phyloP scores from a whole-genome alignment of 768 basidiomycete genomes.

The Phanerochaete sordida region DNA sequence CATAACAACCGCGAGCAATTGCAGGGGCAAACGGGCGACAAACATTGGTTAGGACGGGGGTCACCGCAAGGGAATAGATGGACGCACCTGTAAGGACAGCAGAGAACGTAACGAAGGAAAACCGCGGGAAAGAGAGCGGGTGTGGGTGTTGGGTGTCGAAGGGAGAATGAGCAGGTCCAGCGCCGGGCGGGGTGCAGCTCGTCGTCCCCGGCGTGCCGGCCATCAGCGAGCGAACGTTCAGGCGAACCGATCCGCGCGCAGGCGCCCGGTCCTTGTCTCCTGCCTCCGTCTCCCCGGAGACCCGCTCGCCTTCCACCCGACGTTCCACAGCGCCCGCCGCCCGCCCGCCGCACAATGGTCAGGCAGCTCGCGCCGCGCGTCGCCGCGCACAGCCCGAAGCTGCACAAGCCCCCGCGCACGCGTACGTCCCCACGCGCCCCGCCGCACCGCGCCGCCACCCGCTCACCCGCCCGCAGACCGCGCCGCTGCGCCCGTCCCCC shows the following conservation, averaged over 20 bases:
- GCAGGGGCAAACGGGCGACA: background rate
- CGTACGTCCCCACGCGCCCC: background rate
- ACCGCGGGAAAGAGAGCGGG: conserved; percentile 1
- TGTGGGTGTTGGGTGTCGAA: conserved; percentile 10
- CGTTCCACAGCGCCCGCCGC: background rate
- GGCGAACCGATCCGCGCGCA: conserved; percentile 1
- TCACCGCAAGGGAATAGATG: background rate
- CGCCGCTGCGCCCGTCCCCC: background rate
- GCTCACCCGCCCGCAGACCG: background rate
- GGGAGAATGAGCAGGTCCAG: background rate
- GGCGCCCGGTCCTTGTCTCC: background rate
- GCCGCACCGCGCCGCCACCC: background rate
- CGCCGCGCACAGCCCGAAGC: background rate
- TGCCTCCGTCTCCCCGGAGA: background rate
- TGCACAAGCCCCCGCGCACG: background rate
- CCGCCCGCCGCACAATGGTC: background rate
- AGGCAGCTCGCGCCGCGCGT: background rate
- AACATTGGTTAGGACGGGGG: background rate
- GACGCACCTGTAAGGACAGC: conserved; percentile 1
- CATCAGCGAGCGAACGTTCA: background rate
- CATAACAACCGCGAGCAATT: background rate
- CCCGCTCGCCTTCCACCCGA: background rate
- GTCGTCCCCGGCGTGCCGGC: background rate
- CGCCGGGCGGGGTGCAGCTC: background rate
- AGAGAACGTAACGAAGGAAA: conserved; percentile 2